Conservation (phyloP, 2,329 filamentous ascomycete species). For the Samsoniella hepiali region DNA sequence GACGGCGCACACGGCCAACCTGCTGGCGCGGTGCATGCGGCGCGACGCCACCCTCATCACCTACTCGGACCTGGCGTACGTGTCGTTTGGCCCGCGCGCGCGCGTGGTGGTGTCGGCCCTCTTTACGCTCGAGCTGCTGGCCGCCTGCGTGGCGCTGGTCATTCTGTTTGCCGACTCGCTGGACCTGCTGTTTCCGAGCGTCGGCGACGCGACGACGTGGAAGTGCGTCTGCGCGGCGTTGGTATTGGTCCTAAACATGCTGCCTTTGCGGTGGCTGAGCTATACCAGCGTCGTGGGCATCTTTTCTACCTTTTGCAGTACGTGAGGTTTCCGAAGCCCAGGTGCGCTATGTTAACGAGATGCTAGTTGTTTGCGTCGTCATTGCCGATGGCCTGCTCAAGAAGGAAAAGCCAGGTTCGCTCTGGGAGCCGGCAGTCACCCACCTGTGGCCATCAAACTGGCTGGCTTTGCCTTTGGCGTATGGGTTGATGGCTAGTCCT, state of each 20-base stretch:
- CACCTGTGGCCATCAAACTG: conserved; percentile 83
- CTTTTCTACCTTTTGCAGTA: conserved; percentile 81
- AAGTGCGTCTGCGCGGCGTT: conserved; percentile 79
- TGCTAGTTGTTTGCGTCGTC: conserved; percentile 74
- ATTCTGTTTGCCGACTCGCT: conserved; percentile 94
- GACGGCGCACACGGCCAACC: conserved; percentile 80
- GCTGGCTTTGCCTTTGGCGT: conserved; percentile 80
- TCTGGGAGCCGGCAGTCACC: conserved; percentile 75
- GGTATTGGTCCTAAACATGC: conserved; percentile 77
- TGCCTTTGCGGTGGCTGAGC: conserved; percentile 78
- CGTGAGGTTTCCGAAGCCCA: conserved; percentile 39
- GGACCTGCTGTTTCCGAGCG: conserved; percentile 69
- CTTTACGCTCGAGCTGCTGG: conserved; percentile 83
- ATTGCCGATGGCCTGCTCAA: conserved; percentile 86
- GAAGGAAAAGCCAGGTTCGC: conserved; percentile 71
- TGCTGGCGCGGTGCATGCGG: conserved; percentile 86
- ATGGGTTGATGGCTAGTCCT: conserved; percentile 82
- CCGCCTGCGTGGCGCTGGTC: conserved; percentile 82
- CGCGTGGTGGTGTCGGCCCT: conserved; percentile 79
- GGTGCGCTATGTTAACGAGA: not conserved
- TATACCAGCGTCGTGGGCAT: conserved; percentile 94
- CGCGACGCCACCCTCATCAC: conserved; percentile 82
- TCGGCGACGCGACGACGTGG: conserved; percentile 67
- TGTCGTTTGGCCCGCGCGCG: conserved; percentile 81
- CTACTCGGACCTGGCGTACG: conserved; percentile 88